A percentile compares a stretch with the other conserved stretches of the same genome.
Conservation (phyloP, 495 filamentous ascomycete species). For the Hypoxylon subgilvum region DNA sequence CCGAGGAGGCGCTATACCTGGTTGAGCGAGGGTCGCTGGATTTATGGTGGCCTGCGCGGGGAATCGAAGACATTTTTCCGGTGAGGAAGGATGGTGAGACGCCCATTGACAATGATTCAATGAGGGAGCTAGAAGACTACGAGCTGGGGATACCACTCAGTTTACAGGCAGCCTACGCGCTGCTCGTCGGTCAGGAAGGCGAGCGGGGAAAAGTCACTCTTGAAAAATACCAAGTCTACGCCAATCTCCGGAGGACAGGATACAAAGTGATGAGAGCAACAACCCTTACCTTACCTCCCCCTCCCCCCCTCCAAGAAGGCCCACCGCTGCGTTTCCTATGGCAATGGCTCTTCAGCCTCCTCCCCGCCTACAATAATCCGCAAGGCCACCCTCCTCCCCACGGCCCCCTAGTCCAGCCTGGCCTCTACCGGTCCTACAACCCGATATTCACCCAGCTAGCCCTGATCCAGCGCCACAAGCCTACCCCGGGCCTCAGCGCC, state of each 20-base stretch:
- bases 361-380: constrained; percentile 23
- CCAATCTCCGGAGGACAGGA: constrained; percentile 79
- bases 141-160: constrained; percentile 81
- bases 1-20: constrained; percentile 88
- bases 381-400: constrained; percentile 30
- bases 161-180: constrained; percentile 85
- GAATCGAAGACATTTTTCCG: constrained; percentile 49
- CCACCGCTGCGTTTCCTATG: constrained; percentile 36
- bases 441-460: constrained; percentile 77
- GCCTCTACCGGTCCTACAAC: constrained; percentile 79
- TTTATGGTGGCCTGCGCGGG: constrained; percentile 72
- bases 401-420: constrained; percentile 76
- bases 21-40: constrained; percentile 87
- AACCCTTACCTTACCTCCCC: constrained; percentile 26
- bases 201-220: constrained; percentile 65
- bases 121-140: constrained; percentile 48
- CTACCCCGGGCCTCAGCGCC: constrained; percentile 44
- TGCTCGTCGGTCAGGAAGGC: constrained; percentile 69
- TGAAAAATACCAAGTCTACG: constrained; percentile 88
- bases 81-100: constrained; percentile 30
- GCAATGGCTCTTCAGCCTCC: constrained; percentile 51
- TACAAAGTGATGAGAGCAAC: constrained; percentile 78
- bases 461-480: constrained; percentile 77
- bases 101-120: constrained; percentile 18
- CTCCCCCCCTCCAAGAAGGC: neutral